Base-by-base conservation (phyloP, 371 early-diverging fungal genomes). In the Mucor racemosus region DNA sequence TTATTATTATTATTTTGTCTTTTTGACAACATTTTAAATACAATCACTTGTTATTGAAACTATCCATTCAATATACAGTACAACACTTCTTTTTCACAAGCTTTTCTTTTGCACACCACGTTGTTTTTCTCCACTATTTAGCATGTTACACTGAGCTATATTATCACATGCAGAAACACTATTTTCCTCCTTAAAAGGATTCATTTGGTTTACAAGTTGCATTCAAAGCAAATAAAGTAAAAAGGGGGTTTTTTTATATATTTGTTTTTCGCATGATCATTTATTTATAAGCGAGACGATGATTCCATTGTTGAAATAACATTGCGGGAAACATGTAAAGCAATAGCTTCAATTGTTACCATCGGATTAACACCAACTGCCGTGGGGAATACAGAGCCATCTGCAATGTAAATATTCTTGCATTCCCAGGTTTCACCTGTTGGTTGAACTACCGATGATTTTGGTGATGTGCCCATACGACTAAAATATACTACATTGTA, bases 351-450 rank as follows among this genome's bases (percentile, higher is more conserved):
- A 14, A 75, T 78, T 1, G 87, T 89, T 3, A 88, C 75, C 91
- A 91, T 91, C 4, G 91, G 91, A 70, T 91, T 90, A 54, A 91
- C 92, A 54, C 93, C 93, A 19, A 67, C 72, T 8, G 90, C 80
- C 0, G 91, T 88, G 4, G 92, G 92, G 72, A 91, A 89, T 38
- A 89, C 17, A 4, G 85, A 86, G 5, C 88, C 86, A 68, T 92
- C 92, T 7, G 88, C 86, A 7, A 93, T 88, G 60, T 84, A 91
- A 26, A 92, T 67, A 26, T 84, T 80, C 67, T 88, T 79, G 57
- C 87, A 78, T 66, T 90, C 92, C 88, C 89, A 93, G 4, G 86
- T 84, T 73, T 90, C 85, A 56, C 72, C 72, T 0, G 81, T 81
- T 2, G 90, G 88, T 61, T 88, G 77, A 13, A 86, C 78, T 15